Conservation (phyloP, 192 early-diverging fungal genomes). For the Coemansia sp. region DNA sequence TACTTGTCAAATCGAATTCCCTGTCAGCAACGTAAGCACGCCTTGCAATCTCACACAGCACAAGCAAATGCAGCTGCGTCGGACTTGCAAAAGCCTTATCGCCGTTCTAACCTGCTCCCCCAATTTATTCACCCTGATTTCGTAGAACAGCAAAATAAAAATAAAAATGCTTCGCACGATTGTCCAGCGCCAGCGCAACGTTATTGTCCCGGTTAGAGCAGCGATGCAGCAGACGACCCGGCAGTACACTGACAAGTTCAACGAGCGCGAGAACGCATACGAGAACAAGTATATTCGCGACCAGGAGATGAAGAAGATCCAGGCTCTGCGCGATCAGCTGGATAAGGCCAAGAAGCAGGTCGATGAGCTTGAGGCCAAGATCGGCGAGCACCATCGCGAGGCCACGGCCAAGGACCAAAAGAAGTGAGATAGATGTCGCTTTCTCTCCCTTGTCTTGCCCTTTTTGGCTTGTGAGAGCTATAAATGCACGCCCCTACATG, state of each 20-base stretch:
- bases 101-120: too few species aligned
- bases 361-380: slow-evolving; percentile 34
- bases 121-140: too few species aligned
- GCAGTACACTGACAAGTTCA: slow-evolving; percentile 42
- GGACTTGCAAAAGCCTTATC: background rate
- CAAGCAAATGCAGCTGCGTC: background rate
- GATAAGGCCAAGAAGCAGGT: slow-evolving; percentile 34
- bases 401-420: slow-evolving; percentile 6
- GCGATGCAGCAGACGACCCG: slow-evolving; percentile 16
- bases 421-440: background rate
- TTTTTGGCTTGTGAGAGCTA: background rate
- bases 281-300: slow-evolving; percentile 58
- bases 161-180: slow-evolving; percentile 46
- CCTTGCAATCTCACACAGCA: too few species aligned
- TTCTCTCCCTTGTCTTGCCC: background rate
- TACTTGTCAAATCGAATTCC: too few species aligned
- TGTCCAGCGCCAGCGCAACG: slow-evolving; percentile 23
- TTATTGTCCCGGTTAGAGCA: slow-evolving; percentile 9
- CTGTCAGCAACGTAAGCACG: too few species aligned
- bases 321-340: slow-evolving; percentile 38
- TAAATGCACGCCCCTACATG: background rate
- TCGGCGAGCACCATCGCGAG: slow-evolving; percentile 19
- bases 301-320: slow-evolving; percentile 40
- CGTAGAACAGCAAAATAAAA: too few species aligned
- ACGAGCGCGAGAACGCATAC: slow-evolving; percentile 50